Percentiles rank a stretch among this genome's conserved stretches.
phyloP scores from a whole-genome alignment of 371 early-diverging fungal species.

The Rhizopus stolonifer region DNA sequence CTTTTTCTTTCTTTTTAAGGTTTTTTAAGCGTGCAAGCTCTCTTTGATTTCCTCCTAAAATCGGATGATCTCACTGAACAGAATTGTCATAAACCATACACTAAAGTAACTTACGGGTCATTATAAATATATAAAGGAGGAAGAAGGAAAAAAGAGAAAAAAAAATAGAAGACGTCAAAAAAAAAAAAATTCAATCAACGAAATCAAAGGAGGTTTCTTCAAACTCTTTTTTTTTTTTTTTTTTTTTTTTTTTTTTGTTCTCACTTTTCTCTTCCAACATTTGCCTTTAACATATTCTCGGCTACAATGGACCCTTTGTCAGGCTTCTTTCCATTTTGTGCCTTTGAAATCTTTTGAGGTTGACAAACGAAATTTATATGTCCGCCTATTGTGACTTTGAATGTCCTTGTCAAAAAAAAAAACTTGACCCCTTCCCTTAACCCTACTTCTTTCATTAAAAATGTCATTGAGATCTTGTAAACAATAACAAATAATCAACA shows the following conservation, averaged over 20 bases:
- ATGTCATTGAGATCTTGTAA: conserved; percentile 39
- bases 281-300: not conserved
- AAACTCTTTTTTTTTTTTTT: not conserved
- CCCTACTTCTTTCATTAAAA: not conserved
- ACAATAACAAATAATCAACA: too few relatives aligned
- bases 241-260: not conserved
- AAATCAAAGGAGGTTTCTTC: not conserved
- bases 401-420: not conserved
- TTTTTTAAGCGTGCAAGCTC: conserved; percentile 59
- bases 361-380: not conserved
- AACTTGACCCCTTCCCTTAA: not conserved
- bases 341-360: too few relatives aligned
- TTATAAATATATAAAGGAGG: not conserved
- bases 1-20: conserved; percentile 48
- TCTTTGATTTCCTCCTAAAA: conserved; percentile 59
- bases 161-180: not conserved
- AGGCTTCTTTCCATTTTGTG: too few relatives aligned
- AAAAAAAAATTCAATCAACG: not conserved
- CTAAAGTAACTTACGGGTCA: not conserved
- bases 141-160: not conserved
- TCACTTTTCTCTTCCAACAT: not conserved
- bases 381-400: not conserved
- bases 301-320: too few relatives aligned
- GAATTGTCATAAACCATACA: not conserved
- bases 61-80: not conserved